Percentiles rank a stretch among this genome's conserved stretches.
These are phyloP conservation scores for Mortierella sp. DNA, from an alignment of 371 early-diverging fungal species.

Conservation along the genomic window DNA sequence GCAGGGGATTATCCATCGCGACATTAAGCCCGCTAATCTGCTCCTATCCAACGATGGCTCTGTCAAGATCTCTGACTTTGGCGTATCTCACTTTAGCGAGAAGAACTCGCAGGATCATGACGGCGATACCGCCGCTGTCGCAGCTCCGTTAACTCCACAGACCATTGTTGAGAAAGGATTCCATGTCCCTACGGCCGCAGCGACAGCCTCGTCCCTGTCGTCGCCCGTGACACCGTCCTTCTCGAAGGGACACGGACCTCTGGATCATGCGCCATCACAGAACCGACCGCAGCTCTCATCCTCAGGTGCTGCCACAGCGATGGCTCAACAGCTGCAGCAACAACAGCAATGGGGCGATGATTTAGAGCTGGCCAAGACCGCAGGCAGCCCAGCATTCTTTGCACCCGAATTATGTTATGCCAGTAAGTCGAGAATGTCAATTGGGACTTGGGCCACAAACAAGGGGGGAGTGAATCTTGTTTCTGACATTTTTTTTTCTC, in stretches of 20 bases:
- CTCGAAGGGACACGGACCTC: background rate
- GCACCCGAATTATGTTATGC: slow-evolving; percentile 97
- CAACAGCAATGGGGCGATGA: slow-evolving; percentile 59
- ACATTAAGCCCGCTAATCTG: slow-evolving; percentile 96
- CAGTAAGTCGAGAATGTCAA: slow-evolving; percentile 51
- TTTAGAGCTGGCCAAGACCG: slow-evolving; percentile 92
- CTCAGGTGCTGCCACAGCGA: background rate
- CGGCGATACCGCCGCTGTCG: slow-evolving; percentile 19
- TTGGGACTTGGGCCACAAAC: too few species aligned
- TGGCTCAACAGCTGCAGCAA: slow-evolving; percentile 18
- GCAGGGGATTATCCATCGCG: slow-evolving; percentile 94
- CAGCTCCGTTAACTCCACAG: too few species aligned
- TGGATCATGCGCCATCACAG: background rate
- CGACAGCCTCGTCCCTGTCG: background rate
- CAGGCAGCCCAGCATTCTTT: slow-evolving; percentile 97
- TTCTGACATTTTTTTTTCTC: background rate
- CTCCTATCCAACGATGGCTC: slow-evolving; percentile 73
- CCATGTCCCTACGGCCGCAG: slow-evolving; percentile 5
- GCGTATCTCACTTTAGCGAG: slow-evolving; percentile 85
- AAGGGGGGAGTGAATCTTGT: too few species aligned
- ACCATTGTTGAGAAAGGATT: slow-evolving; percentile 17
- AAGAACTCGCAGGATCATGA: slow-evolving; percentile 44
- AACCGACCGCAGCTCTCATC: too few species aligned
- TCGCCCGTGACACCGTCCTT: slow-evolving; percentile 3
- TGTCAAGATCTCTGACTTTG: slow-evolving; percentile 97